phyloP scores from a whole-genome alignment of 176 grass and related monocot species.

The Coix lacrymajobi region DNA sequence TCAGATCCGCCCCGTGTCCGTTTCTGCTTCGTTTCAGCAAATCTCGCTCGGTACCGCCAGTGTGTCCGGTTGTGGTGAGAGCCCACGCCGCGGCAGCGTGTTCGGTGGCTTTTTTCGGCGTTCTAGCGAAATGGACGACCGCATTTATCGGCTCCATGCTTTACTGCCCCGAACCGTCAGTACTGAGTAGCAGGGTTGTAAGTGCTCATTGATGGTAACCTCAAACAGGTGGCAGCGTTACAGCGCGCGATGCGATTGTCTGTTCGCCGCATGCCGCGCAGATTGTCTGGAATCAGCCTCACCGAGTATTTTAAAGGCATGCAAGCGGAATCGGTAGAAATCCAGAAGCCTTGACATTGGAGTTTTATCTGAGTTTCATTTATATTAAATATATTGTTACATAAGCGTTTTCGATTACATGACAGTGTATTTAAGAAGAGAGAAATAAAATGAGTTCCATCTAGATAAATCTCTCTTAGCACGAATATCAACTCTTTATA shows the following conservation, averaged over 20 bases:
- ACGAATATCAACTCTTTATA: too few relatives aligned
- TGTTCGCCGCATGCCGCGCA: not conserved
- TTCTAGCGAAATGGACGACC: not conserved
- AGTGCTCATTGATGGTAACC: not conserved
- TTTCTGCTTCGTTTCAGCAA: not conserved
- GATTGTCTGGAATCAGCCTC: too few relatives aligned
- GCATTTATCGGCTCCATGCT: not conserved
- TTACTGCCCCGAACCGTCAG: conserved; percentile 3
- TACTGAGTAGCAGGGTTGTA: not conserved
- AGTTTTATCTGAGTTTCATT: too few relatives aligned
- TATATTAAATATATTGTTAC: too few relatives aligned
- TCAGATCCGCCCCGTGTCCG: not conserved
- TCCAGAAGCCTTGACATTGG: too few relatives aligned
- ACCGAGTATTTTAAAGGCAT: too few relatives aligned
- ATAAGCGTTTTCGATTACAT: too few relatives aligned
- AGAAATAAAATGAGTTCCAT: not conserved
- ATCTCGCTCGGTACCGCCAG: not conserved
- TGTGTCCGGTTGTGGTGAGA: not conserved
- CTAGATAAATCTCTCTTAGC: too few relatives aligned
- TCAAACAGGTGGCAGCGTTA: conserved; percentile 28
- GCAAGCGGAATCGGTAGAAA: too few relatives aligned
- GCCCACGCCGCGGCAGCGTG: not conserved
- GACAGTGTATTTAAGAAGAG: too few relatives aligned
- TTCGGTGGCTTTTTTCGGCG: not conserved
- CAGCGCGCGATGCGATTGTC: not conserved